phyloP scores from a whole-genome alignment of 2,329 filamentous ascomycete species.

The Hypoxylon sp. region DNA sequence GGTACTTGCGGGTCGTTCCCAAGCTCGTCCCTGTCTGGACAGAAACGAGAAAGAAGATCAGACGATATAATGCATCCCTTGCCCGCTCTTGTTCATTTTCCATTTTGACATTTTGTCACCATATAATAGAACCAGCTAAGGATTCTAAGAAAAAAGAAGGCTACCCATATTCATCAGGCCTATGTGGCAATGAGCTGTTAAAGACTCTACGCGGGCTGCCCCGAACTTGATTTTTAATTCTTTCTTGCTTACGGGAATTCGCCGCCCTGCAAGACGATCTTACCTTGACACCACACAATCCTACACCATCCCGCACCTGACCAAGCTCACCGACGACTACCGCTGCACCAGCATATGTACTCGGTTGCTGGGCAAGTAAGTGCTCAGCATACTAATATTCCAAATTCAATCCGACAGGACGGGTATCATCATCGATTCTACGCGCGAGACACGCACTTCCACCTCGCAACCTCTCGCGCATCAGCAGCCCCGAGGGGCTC shows the following conservation, averaged over 20 bases:
- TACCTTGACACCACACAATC: slow-evolving; percentile 46
- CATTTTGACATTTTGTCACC: slow-evolving; percentile 54
- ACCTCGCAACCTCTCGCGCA: slow-evolving; percentile 54
- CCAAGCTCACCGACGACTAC: slow-evolving; percentile 47
- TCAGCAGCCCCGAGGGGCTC: slow-evolving; percentile 69
- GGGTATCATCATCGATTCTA: slow-evolving; percentile 51
- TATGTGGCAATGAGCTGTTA: slow-evolving; percentile 54
- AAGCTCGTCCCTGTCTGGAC: slow-evolving; percentile 54
- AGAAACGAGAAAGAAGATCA: slow-evolving; percentile 60
- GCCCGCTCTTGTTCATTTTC: slow-evolving; percentile 55
- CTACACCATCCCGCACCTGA: slow-evolving; percentile 45
- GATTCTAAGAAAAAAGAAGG: slow-evolving; percentile 54
- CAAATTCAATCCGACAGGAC: slow-evolving; percentile 52
- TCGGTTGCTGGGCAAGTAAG: slow-evolving; percentile 53
- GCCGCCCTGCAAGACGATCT: slow-evolving; percentile 46
- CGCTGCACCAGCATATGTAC: slow-evolving; percentile 57
- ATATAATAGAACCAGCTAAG: slow-evolving; percentile 56
- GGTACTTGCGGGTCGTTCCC: slow-evolving; percentile 59
- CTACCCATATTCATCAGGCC: slow-evolving; percentile 52
- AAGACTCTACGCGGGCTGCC: slow-evolving; percentile 48
- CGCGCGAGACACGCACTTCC: slow-evolving; percentile 52
- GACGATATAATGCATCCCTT: slow-evolving; percentile 64
- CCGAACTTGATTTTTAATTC: slow-evolving; percentile 51
- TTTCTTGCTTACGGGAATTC: slow-evolving; percentile 48
- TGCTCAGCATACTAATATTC: slow-evolving; percentile 50